phyloP scores from a whole-genome alignment of 78 protist species.

The Polysphondylium violaceum region DNA sequence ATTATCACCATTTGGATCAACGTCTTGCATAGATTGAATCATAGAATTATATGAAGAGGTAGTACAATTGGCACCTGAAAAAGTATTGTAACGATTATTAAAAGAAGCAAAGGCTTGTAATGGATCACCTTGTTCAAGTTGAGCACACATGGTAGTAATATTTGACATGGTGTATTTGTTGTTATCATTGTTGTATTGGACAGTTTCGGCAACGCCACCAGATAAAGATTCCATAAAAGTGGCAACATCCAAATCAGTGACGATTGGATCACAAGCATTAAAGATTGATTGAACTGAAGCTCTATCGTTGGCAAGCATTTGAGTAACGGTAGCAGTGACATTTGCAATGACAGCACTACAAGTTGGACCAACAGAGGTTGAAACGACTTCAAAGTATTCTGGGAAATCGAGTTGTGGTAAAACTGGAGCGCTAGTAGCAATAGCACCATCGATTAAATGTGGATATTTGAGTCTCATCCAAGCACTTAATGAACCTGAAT shows the following conservation, averaged over 20 bases:
- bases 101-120: slow-evolving; percentile 36
- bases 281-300: slow-evolving; percentile 39
- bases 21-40: slow-evolving; percentile 6
- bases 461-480: slow-evolving; percentile 79
- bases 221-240: slow-evolving; percentile 69
- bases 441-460: slow-evolving; percentile 65
- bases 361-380: slow-evolving; percentile 46
- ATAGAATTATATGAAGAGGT: slow-evolving; percentile 17
- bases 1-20: slow-evolving; percentile 5
- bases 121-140: slow-evolving; percentile 26
- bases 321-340: slow-evolving; percentile 18
- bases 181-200: slow-evolving; percentile 75
- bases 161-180: slow-evolving; percentile 34
- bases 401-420: slow-evolving; percentile 77
- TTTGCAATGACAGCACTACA: slow-evolving; percentile 25
- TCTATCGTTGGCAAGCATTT: slow-evolving; percentile 50
- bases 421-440: slow-evolving; percentile 86
- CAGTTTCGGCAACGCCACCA: slow-evolving; percentile 36
- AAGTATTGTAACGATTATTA: slow-evolving; percentile 43
- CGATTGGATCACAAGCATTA: slow-evolving; percentile 71
- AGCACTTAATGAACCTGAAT: slow-evolving; percentile 74
- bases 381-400: slow-evolving; percentile 82
- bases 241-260: slow-evolving; percentile 40
- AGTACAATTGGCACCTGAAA: slow-evolving; percentile 46
- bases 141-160: slow-evolving; percentile 15